Percentiles rank a stretch among this genome's conserved stretches.
These are phyloP conservation scores for Lobosporangium transversale DNA, from an alignment of 192 early-diverging fungal species.

Conservation along the genomic window DNA sequence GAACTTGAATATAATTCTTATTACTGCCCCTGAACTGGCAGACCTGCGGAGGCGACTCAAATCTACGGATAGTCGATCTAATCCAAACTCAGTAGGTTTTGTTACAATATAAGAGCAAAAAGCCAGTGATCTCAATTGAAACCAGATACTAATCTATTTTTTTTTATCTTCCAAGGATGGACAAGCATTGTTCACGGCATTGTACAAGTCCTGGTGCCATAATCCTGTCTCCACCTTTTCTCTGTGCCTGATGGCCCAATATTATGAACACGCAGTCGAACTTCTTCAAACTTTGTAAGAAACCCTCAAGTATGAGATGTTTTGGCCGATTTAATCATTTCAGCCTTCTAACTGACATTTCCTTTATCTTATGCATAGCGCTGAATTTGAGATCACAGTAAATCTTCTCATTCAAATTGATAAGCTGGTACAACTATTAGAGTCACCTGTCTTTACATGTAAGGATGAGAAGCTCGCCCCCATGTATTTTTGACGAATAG, in stretches of 20 bases:
- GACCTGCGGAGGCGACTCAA: conserved; percentile 84
- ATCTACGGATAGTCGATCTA: conserved; percentile 75
- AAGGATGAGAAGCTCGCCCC: conserved; percentile 4
- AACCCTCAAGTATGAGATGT: no score
- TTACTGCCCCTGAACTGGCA: conserved; percentile 92
- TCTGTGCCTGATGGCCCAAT: conserved; percentile 95
- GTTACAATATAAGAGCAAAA: no score
- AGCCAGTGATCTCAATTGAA: no score
- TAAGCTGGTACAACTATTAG: conserved; percentile 96
- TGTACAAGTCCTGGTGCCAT: conserved; percentile 97
- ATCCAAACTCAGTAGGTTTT: no score
- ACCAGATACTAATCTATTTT: no score
- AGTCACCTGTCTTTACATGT: conserved; percentile 97
- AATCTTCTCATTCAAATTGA: conserved; percentile 95
- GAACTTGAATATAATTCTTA: conserved; percentile 95
- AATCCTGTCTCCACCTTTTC: conserved; percentile 95
- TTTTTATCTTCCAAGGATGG: conserved; percentile 70
- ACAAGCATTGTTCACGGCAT: conserved; percentile 80
- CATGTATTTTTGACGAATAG: not conserved
- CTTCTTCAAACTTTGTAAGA: conserved; percentile 83
- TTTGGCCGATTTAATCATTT: no score
- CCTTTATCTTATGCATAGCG: conserved; percentile 50
- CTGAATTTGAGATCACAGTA: conserved; percentile 94
- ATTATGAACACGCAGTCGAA: conserved; percentile 90
- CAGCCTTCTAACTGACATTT: not conserved